phyloP scores from a whole-genome alignment of 1,284 basidiomycete species.

The Austropuccinia psidii region DNA sequence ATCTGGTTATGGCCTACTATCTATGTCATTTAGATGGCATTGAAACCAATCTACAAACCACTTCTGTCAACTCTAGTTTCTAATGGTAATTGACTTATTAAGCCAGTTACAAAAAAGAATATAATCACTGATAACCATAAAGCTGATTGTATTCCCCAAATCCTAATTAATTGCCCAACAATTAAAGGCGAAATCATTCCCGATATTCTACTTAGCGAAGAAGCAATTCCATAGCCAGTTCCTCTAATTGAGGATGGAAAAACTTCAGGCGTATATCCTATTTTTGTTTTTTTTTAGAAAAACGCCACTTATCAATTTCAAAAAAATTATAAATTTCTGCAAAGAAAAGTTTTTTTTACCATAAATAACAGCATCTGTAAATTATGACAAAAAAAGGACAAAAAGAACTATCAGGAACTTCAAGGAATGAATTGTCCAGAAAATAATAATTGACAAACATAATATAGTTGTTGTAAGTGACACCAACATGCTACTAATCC shows the following conservation, averaged over 20 bases:
- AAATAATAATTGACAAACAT: conserved; percentile 68
- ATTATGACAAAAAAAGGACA: not conserved
- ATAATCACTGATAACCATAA: conserved; percentile 61
- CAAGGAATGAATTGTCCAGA: too few relatives aligned
- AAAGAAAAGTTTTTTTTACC: not conserved
- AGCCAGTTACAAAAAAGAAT: conserved; percentile 52
- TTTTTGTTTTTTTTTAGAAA: not conserved
- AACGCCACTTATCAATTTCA: not conserved
- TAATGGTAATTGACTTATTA: conserved; percentile 20
- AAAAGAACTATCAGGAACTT: not conserved
- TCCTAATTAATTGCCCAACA: conserved; percentile 68
- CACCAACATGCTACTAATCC: conserved; percentile 70
- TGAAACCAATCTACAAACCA: too few relatives aligned
- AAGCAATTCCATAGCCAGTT: conserved; percentile 82
- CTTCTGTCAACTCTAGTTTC: conserved; percentile 21
- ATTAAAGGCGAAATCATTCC: conserved; percentile 83
- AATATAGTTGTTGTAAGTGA: conserved; percentile 69
- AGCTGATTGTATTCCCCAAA: conserved; percentile 64
- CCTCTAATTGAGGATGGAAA: conserved; percentile 58
- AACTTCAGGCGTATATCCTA: conserved; percentile 35
- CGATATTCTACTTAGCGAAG: conserved; percentile 78
- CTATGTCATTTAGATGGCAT: too few relatives aligned
- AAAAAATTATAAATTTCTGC: not conserved
- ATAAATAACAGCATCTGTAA: conserved; percentile 33
- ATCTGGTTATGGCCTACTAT: too few relatives aligned